Evolutionary conservation across 1,284 basidiomycete genomes (phyloP).

Genomic region (Tylopilus orsonianus): DNA sequence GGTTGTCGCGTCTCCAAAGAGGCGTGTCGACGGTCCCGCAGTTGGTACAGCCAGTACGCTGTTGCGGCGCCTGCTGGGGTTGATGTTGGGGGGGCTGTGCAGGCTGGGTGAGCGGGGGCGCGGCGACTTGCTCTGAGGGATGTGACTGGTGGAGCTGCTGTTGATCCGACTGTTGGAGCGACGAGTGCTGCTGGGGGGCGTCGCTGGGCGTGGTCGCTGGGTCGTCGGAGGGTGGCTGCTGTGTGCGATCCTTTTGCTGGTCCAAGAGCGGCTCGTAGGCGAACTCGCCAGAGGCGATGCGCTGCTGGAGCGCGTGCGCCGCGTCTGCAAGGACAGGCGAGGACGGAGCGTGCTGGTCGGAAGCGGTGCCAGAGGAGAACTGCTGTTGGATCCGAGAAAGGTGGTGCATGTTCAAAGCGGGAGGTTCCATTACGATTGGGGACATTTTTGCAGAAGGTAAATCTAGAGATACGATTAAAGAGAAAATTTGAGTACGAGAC

Average conservation of each 20-base stretch:
- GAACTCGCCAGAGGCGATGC: conserved; percentile 29
- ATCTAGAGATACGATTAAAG: conserved; percentile 38
- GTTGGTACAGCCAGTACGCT: conserved; percentile 55
- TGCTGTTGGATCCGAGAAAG: conserved; percentile 45
- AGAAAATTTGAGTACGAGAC: conserved; percentile 22
- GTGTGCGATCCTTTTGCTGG: conserved; percentile 32
- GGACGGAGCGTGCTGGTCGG: conserved; percentile 28
- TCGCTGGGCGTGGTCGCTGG: conserved; percentile 12
- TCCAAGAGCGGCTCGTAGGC: conserved; percentile 32
- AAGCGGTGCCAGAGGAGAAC: conserved; percentile 28
- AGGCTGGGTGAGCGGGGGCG: conserved; percentile 23
- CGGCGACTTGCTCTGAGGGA: conserved; percentile 16
- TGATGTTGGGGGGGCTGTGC: conserved; percentile 24
- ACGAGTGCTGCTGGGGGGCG: conserved; percentile 20
- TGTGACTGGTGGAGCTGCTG: conserved; percentile 8
- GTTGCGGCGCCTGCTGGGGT: conserved; percentile 28
- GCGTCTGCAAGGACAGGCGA: conserved; percentile 35
- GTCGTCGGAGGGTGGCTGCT: conserved; percentile 19
- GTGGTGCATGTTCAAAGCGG: conserved; percentile 46
- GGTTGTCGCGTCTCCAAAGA: conserved; percentile 77
- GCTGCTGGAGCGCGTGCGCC: conserved; percentile 30
- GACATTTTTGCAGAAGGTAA: conserved; percentile 36
- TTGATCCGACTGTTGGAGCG: conserved; percentile 18
- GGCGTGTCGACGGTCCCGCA: conserved; percentile 76
- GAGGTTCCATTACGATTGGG: conserved; percentile 45